These are phyloP conservation scores for Penicillium salamii DNA, from an alignment of 495 filamentous ascomycete genomes.

Conservation along the genomic window DNA sequence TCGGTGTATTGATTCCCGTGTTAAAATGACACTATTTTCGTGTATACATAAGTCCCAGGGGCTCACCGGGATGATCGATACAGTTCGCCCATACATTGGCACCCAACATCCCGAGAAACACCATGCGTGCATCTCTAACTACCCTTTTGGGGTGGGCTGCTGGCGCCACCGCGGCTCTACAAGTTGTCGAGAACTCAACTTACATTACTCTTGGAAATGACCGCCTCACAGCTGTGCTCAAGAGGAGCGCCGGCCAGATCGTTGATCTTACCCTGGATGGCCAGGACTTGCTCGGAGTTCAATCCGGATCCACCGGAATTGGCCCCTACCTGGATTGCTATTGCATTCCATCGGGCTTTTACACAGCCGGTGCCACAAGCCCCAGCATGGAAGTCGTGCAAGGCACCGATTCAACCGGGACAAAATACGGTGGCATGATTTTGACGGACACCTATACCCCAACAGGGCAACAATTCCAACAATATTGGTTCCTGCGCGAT, in stretches of 20 bases:
- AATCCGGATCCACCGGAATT: constrained; percentile 43
- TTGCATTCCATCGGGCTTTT: constrained; percentile 52
- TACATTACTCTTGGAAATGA: constrained; percentile 44
- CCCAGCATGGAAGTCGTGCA: constrained; percentile 43
- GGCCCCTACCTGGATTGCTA: constrained; percentile 59
- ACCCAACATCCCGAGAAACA: background rate
- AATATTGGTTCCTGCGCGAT: constrained; percentile 56
- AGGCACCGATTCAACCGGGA: constrained; percentile 47
- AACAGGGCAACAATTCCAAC: constrained; percentile 51
- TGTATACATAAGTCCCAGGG: background rate
- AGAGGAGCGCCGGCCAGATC: constrained; percentile 42
- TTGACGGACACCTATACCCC: constrained; percentile 50
- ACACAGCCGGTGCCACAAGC: constrained; percentile 48
- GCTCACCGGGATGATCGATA: too few species aligned
- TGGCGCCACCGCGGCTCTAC: constrained; percentile 19
- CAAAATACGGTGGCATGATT: constrained; percentile 47
- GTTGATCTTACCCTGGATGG: constrained; percentile 43
- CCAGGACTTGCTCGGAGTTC: constrained; percentile 47
- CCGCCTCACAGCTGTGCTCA: constrained; percentile 42
- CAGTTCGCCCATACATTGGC: background rate
- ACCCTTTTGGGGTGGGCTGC: constrained; percentile 4
- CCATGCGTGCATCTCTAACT: constrained; percentile 4
- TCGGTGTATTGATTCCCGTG: background rate
- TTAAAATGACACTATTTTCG: background rate
- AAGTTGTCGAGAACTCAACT: constrained; percentile 21